Base-by-base conservation (phyloP, 2,329 filamentous ascomycete species). In the Tympanopsis confertula region DNA sequence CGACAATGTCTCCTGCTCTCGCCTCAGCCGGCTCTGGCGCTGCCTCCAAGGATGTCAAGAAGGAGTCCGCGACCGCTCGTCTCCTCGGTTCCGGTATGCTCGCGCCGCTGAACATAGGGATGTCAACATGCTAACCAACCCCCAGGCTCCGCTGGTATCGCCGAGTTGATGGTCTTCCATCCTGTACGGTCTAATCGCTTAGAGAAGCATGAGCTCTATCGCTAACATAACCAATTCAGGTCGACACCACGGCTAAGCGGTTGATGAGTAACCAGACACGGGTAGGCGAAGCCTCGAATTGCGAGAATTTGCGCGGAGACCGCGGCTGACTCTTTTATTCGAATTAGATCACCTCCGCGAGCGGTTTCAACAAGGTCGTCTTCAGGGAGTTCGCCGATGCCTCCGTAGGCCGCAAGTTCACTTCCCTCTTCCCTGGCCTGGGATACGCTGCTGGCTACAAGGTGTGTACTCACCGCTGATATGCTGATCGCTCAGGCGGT, bases 361-460 rank as follows among this genome's bases (percentile, higher is more conserved):
- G 72, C 39, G 77, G 86, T 56, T 68, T 98, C 53, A 96, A 94
- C 66, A 65, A 76, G 47, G 87, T 98, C 62, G 83, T 98, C 57
- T 98, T 98, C 77, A 91, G 78, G 62, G 83, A 94, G 51, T 84
- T 81, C 61, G 87, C 89, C 47, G 54, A 62, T 42, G 88, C 86
- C 19, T 59, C 86, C 4, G 49, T 73, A 20, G 71, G 71, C 39
- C 69, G 68, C 51, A 95, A 95, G 60, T 95, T 96, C 62, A 74
- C 95, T 54, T 95, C 89, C 32, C 75, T 98, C 35, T 98, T 98
- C 68, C 91, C 91, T 20, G 91, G 91, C 55, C 75, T 98, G 42
- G 91, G 91, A 55, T 98, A 98, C 61, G 91, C 91, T 41, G 91
- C 91, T 40, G 88, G 88, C 44, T 98, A 98, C 73, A 98, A 98